Evolutionary conservation across 305 asterid species (phyloP), one percentile per base, ranked within the genome.

Genomic region (Ilex paraguariensis): DNA sequence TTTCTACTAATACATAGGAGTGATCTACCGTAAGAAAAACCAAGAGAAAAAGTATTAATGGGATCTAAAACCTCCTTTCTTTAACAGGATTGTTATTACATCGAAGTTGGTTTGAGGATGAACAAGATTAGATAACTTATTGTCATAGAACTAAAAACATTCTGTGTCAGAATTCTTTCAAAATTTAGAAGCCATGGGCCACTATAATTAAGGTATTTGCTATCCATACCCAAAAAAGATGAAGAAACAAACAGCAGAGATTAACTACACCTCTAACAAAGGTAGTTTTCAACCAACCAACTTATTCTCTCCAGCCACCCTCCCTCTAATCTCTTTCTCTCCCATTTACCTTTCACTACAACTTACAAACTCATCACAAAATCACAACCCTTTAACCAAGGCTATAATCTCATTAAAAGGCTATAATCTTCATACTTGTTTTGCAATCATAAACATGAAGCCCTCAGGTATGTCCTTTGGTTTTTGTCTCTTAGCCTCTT

Each of bases 181-280:
- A 71, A 62, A 78, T 73, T 62, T 79, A 50, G 87, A 74, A 77
- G 3, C 33, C 66, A 61, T 66, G 81, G 85, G 81, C 82, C 87
- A 75, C 66, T 36, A 60, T 66, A 64, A 67, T 78, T 74, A 77
- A 75, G 72, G 66, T 63, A 44, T 66, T 53, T 77, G 68, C 78
- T 68, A 66, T 69, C 71, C 59, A 45, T 75, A 67, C 80, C 82
- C 63, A 71, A 80, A 45, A 39, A 31, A 75, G 81, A 65, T 67
- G 48, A 63, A 69, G 50, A 60, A 42, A 55, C 63, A 48, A 54
- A 59, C 82, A 79, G 86, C 68, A 44, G n/a, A 55, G 61, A 72
- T 74, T 77, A 68, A 79, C 68, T 57, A n/a, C 69, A 59, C 21
- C 55, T 66, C 71, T 59, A 56, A 68, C 72, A 58, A 66, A 70